phyloP scores from a whole-genome alignment of 2,329 filamentous ascomycete genomes.

The Drechslerella dactyloides region DNA sequence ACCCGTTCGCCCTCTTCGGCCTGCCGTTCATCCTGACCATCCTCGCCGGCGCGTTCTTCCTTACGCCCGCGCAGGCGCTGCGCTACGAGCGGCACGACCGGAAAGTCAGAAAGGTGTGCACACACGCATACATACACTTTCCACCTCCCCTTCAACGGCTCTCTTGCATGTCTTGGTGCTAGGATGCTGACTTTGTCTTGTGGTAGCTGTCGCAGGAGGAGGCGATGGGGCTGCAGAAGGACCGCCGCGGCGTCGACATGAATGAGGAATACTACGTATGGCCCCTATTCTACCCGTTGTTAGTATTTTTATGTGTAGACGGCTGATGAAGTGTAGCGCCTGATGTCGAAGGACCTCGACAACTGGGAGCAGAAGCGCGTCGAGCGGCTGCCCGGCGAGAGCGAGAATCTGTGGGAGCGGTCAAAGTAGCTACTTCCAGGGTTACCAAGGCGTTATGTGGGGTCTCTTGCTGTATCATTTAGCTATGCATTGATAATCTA shows the following conservation, averaged over 20 bases:
- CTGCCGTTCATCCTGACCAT: conserved; percentile 90
- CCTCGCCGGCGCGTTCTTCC: conserved; percentile 87
- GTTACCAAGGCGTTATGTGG: background rate
- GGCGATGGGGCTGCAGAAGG: conserved; percentile 77
- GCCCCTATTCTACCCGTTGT: conserved; percentile 53
- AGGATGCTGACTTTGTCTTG: background rate
- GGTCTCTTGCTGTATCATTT: no score
- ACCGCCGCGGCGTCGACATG: conserved; percentile 74
- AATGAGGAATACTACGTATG: conserved; percentile 86
- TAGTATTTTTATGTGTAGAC: background rate
- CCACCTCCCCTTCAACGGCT: no score
- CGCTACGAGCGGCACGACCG: conserved; percentile 93
- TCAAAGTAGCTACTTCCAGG: conserved; percentile 14
- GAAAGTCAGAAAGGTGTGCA: conserved; percentile 72
- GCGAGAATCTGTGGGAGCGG: conserved; percentile 62
- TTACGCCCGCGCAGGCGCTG: conserved; percentile 91
- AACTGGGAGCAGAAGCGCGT: conserved; percentile 97
- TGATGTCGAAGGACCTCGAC: conserved; percentile 88
- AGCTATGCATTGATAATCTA: no score
- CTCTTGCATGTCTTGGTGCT: no score
- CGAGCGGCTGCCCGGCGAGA: conserved; percentile 85
- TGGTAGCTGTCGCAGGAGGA: conserved; percentile 76
- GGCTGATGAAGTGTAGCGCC: conserved; percentile 63
- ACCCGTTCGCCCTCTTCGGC: conserved; percentile 91
- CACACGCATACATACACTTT: no score